These are phyloP conservation scores for Dittrichia graveolens DNA, from an alignment of 129 eudicot genomes.

Conservation along the genomic window DNA sequence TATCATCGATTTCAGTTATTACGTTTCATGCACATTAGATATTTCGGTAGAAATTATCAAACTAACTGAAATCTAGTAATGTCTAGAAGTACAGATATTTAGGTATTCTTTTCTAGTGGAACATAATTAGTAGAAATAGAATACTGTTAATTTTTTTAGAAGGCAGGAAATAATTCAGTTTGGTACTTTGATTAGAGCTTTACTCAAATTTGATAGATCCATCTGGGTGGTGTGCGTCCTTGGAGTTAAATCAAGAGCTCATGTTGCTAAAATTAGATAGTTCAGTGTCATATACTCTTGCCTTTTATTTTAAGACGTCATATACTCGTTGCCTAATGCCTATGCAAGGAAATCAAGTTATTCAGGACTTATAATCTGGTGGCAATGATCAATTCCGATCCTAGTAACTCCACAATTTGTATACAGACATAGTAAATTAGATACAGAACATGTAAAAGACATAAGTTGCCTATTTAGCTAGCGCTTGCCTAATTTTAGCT, in stretches of 20 bases:
- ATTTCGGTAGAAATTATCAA: background rate
- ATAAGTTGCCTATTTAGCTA: background rate
- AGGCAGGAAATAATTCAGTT: background rate
- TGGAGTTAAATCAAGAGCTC: background rate
- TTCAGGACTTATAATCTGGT: background rate
- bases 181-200: background rate
- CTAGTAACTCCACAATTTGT: background rate
- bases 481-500: background rate
- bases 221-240: background rate
- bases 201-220: background rate
- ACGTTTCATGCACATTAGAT: background rate
- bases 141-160: background rate
- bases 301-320: no score
- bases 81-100: background rate
- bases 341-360: background rate
- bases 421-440: background rate
- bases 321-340: background rate
- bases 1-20: slow-evolving; percentile 20
- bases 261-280: background rate
- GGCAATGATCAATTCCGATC: background rate
- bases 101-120: background rate
- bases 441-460: background rate
- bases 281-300: background rate
- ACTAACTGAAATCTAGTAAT: background rate
- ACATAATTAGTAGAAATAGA: background rate